Base-by-base conservation (phyloP, 1,139 yeast genomes). In the Scheffersomyces titani region DNA sequence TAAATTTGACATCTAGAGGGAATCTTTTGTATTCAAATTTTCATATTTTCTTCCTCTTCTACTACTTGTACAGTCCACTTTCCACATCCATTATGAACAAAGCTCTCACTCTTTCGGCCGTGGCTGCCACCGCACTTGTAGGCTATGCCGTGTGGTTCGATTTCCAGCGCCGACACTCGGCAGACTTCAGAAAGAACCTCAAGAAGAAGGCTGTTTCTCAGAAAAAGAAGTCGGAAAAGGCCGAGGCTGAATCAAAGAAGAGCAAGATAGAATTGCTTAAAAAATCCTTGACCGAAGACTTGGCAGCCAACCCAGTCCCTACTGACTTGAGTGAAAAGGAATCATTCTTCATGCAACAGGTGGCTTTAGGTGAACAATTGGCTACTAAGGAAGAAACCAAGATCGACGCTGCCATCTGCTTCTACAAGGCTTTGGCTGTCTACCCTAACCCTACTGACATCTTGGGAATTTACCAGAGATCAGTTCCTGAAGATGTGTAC, bases 361-460 rank as follows among this genome's bases (percentile, higher is more conserved):
- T 93, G 58, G 89, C 92, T 55, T 72, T 82, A 55, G 98, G 97
- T 70, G 98, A 93, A 72, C 87, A 85, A 72, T 77, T 87, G 62
- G 82, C 88, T 56, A 72, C 77, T 52, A 71, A 78, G 49, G 86
- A 89, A 61, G 86, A 84, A 60, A 78, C 81, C 65, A 88, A 87
- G 71, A 74, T 88, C 61, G 91, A 88, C 58, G 89, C 97, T 50
- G 98, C 98, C 49, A 80, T 92, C 64, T 85, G 90, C 65, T 94
- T 92, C 83, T 94, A 94, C 84, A 90, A 92, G 75, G 98, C 98
- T n/a, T 82, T 94, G 70, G 85, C 91, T 46, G 93, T 92, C 53
- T 94, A 93, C 74, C 98, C 99, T 60, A 90, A 90, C 74, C 99
- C 98, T 57, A 89, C 96, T 57, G 97, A 92, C 65, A 85, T 94